These are phyloP conservation scores for Syzygium oleosum DNA, from an alignment of 345 rosid species.

Conservation along the genomic window DNA sequence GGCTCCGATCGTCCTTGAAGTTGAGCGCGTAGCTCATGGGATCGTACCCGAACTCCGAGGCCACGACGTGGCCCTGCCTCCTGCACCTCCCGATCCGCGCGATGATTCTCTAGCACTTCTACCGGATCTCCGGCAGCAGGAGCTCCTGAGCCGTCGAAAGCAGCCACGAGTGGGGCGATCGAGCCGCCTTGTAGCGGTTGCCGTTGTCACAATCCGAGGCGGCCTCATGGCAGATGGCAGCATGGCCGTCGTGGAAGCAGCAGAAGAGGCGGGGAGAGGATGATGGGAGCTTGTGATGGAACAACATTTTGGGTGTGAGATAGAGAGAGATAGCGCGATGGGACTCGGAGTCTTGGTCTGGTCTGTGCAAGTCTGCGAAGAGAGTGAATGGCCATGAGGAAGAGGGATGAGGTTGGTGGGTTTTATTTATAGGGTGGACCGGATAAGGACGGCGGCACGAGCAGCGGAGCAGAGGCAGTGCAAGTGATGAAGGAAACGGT, in stretches of 20 bases:
- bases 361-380: too few relatives aligned
- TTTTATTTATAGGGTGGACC: accelerated
- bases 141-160: neutral
- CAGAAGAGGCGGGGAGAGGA: neutral
- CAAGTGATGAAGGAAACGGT: too few relatives aligned
- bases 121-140: neutral
- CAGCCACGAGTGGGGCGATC: too few relatives aligned
- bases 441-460: neutral
- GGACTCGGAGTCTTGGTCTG: neutral
- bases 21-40: conserved; percentile 59
- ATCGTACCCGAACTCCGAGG: conserved; percentile 52
- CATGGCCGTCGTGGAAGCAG: neutral
- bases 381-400: too few relatives aligned
- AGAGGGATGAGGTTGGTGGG: neutral
- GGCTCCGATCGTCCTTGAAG: conserved; percentile 37
- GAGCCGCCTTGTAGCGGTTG: neutral
- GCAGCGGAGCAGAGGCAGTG: too few relatives aligned
- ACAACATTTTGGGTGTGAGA: neutral
- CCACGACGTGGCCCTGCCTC: conserved; percentile 4
- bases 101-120: neutral
- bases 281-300: neutral
- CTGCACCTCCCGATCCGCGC: neutral
- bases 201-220: neutral
- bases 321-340: neutral
- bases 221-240: neutral